phyloP scores from a whole-genome alignment of 1,284 basidiomycete genomes.

The Pseudomicrostroma phylloplanum region DNA sequence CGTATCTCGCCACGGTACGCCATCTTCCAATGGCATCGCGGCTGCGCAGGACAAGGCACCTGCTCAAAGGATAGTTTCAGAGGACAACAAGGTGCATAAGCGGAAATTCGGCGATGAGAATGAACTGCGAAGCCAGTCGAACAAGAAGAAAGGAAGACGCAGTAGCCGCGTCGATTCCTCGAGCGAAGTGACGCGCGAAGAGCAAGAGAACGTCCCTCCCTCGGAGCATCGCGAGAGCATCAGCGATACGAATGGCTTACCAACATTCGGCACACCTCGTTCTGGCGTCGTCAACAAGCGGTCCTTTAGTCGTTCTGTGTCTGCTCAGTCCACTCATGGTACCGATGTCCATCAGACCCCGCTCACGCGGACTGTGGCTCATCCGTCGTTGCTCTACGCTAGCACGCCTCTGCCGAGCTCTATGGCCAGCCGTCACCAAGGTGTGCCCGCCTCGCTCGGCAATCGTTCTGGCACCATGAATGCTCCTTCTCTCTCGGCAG shows the following conservation, averaged over 20 bases:
- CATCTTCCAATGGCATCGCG: background rate
- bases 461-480: background rate
- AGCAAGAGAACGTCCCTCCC: background rate
- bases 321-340: background rate
- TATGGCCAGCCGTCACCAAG: background rate
- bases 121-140: background rate
- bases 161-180: too few relatives aligned
- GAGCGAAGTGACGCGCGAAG: background rate
- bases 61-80: background rate
- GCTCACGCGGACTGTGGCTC: background rate
- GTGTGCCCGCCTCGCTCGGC: background rate
- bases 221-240: background rate
- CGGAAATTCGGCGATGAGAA: background rate
- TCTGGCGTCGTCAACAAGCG: background rate
- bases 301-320: slow-evolving; percentile 1
- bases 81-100: background rate
- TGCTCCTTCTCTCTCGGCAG: background rate
- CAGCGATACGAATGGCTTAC: background rate
- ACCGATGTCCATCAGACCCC: background rate
- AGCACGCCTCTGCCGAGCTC: slow-evolving; percentile 4
- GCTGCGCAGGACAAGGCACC: background rate
- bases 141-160: background rate
- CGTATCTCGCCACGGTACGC: background rate
- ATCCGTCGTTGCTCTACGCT: background rate
- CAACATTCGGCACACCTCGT: background rate